Evolutionary conservation across 768 basidiomycete species (phyloP).

Genomic region (Macrolepiota fuliginosa): DNA sequence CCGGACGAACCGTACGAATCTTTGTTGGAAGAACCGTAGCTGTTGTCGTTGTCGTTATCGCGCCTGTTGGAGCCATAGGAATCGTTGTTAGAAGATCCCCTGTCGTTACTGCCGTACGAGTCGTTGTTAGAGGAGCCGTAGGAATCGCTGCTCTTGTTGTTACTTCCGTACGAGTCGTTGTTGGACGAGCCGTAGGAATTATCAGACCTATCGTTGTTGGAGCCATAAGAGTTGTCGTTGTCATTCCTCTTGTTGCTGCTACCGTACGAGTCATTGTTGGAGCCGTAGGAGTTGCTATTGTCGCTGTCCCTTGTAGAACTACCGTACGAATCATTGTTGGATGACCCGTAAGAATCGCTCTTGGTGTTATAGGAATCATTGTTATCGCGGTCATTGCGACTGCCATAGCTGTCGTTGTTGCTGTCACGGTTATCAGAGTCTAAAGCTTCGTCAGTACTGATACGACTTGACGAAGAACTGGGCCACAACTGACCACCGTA

Average conservation of each 20-base stretch:
- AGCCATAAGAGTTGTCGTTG: background rate
- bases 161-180: background rate
- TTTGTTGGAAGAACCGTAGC: too few species aligned
- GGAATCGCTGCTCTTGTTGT: conserved; percentile 5
- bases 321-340: conserved; percentile 21
- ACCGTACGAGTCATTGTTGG: conserved; percentile 23
- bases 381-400: background rate
- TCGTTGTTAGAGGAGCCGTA: conserved; percentile 7
- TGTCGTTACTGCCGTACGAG: conserved; percentile 21
- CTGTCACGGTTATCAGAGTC: background rate
- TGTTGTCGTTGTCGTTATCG: too few species aligned
- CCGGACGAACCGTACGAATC: too few species aligned
- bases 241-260: conserved; percentile 11
- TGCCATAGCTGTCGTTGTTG: background rate
- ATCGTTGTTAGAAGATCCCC: conserved; percentile 20
- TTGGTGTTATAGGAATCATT: conserved; percentile 9
- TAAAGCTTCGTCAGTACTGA: background rate
- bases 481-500: background rate
- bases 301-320: conserved; percentile 4
- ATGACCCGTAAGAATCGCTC: conserved; percentile 2
- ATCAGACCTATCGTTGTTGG: background rate
- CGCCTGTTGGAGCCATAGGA: conserved; percentile 18
- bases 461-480: background rate
- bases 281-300: conserved; percentile 12
- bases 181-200: background rate